Evolutionary conservation across 768 basidiomycete genomes (phyloP).

Genomic region (Lentinula edodes): DNA sequence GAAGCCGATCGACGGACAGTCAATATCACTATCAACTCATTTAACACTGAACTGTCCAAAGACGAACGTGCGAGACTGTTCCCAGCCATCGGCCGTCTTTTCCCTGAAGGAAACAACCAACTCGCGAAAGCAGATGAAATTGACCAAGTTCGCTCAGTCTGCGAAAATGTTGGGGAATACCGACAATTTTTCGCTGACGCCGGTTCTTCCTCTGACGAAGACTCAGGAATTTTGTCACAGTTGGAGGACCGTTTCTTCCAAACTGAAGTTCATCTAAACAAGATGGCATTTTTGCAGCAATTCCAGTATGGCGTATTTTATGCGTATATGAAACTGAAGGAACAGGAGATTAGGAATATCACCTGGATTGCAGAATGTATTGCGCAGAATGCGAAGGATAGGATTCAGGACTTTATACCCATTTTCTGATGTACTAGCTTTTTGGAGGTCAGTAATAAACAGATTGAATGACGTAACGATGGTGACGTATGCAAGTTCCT

Average conservation of each 20-base stretch:
- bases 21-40: constrained; percentile 99
- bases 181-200: constrained; percentile 79
- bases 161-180: constrained; percentile 89
- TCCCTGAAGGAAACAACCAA: constrained; percentile 92
- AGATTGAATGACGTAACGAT: neutral
- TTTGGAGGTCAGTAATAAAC: too few species aligned
- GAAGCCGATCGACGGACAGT: constrained; percentile 96
- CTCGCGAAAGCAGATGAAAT: constrained; percentile 93
- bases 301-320: constrained; percentile 95
- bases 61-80: constrained; percentile 93
- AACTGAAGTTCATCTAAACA: constrained; percentile 91
- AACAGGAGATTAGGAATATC: constrained; percentile 84
- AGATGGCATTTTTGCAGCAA: constrained; percentile 90
- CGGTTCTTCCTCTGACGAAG: constrained; percentile 27
- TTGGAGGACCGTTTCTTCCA: constrained; percentile 95
- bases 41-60: constrained; percentile 91
- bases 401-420: constrained; percentile 93
- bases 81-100: constrained; percentile 89
- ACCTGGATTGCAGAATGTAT: constrained; percentile 99
- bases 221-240: constrained; percentile 48
- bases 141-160: constrained; percentile 83
- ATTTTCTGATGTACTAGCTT: constrained; percentile 48
- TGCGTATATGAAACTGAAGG: constrained; percentile 87
- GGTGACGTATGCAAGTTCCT: neutral
- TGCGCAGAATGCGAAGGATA: constrained; percentile 91